phyloP scores from a whole-genome alignment of 2,329 filamentous ascomycete species.

The Trichoderma sp. region DNA sequence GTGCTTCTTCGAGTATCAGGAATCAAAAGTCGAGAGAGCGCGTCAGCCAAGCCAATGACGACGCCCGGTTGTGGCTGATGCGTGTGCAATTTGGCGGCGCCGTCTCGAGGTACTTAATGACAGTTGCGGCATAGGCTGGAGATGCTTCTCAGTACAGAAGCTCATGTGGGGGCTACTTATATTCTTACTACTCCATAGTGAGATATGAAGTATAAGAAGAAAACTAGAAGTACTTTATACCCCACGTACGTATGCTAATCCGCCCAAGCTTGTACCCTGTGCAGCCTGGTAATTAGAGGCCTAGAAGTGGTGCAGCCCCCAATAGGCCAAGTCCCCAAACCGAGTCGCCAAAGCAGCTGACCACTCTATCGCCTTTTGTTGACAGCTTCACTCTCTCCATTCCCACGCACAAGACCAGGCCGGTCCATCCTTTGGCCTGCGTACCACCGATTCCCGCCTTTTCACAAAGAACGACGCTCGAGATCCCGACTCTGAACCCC shows the following conservation, averaged over 20 bases:
- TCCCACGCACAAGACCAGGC: background rate
- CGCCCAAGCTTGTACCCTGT: background rate
- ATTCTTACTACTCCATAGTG: fast-evolving
- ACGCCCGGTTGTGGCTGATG: constrained; percentile 14
- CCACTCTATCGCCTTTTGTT: constrained; percentile 3
- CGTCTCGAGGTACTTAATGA: background rate
- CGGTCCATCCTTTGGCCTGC: background rate
- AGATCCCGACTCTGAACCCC: background rate
- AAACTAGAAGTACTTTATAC: background rate
- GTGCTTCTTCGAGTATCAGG: background rate
- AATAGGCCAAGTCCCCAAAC: constrained; percentile 6
- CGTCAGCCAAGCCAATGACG: constrained; percentile 11
- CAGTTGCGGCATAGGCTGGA: background rate
- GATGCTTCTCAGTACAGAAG: background rate
- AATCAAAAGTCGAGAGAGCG: background rate
- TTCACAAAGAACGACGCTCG: background rate
- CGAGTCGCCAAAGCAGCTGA: constrained; percentile 17
- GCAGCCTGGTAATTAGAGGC: background rate
- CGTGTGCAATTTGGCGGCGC: background rate
- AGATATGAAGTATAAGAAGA: background rate
- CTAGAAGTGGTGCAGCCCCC: constrained; percentile 1
- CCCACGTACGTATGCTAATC: constrained; percentile 2
- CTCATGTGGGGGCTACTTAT: background rate
- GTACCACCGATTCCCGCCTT: background rate
- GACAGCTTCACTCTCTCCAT: background rate